Conservation (phyloP, 306 rosid genomes). For the Fragaria iinumae region DNA sequence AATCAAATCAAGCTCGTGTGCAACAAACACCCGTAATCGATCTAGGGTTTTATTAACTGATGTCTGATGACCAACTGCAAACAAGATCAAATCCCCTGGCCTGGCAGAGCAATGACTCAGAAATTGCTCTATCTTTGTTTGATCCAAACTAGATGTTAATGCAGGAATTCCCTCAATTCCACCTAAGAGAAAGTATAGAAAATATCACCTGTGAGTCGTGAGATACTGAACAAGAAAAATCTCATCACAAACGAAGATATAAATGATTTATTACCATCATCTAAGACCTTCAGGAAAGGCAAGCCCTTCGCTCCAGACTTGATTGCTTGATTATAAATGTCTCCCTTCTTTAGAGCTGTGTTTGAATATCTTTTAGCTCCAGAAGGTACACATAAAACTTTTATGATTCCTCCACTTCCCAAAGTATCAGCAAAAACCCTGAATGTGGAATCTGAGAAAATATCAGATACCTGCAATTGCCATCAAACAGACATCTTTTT, state of each 20-base stretch:
- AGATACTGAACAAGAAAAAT: slow-evolving; percentile 14
- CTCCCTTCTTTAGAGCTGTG: slow-evolving; percentile 87
- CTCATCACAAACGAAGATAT: slow-evolving; percentile 14
- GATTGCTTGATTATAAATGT: slow-evolving; percentile 63
- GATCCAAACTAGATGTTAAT: slow-evolving; percentile 67
- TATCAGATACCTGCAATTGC: slow-evolving; percentile 70
- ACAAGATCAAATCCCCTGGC: slow-evolving; percentile 71
- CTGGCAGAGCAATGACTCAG: slow-evolving; percentile 56
- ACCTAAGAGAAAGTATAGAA: slow-evolving; percentile 45
- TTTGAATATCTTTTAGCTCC: slow-evolving; percentile 83
- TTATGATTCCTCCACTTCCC: slow-evolving; percentile 70
- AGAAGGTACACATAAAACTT: slow-evolving; percentile 71
- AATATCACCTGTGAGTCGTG: slow-evolving; percentile 9
- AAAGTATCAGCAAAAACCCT: slow-evolving; percentile 78
- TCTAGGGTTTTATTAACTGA: slow-evolving; percentile 80
- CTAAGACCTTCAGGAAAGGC: slow-evolving; percentile 80
- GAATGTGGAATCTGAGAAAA: slow-evolving; percentile 72
- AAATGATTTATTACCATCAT: slow-evolving; percentile 53
- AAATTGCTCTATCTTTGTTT: slow-evolving; percentile 46
- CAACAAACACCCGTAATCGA: slow-evolving; percentile 70
- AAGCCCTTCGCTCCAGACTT: slow-evolving; percentile 94
- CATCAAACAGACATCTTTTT: not conserved
- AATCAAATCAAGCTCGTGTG: slow-evolving; percentile 67
- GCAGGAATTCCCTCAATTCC: slow-evolving; percentile 83
- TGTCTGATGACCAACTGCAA: slow-evolving; percentile 66